Evolutionary conservation across 345 rosid genomes (phyloP).

Genomic region (Fremontodendron californicum): DNA sequence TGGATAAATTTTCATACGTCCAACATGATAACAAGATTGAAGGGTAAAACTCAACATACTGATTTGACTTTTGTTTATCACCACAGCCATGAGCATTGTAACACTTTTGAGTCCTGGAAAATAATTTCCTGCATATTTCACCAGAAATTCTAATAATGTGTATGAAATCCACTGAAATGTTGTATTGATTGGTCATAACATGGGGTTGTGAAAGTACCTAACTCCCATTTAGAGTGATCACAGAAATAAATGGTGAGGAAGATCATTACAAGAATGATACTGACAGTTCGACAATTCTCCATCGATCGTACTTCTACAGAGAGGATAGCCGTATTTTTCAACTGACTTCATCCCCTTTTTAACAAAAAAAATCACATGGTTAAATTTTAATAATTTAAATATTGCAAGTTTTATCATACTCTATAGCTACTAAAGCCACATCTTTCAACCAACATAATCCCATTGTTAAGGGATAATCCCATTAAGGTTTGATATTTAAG

Average conservation of each 20-base stretch:
- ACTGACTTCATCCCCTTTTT: not conserved
- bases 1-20: not conserved
- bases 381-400: not conserved
- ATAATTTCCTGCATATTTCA: not conserved
- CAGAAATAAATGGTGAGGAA: not conserved
- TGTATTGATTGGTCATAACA: not conserved
- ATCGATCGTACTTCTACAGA: not conserved
- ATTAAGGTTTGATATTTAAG: not conserved
- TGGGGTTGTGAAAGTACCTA: not conserved
- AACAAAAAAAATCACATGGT: not conserved
- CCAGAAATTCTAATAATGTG: not conserved
- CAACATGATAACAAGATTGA: not conserved
- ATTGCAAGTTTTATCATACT: not conserved
- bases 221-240: not conserved
- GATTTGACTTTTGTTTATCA: not conserved
- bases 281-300: not conserved
- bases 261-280: slow-evolving; percentile 2
- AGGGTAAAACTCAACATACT: not conserved
- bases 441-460: not conserved
- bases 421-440: not conserved
- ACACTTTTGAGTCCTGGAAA: not conserved
- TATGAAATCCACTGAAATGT: not conserved
- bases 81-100: not conserved
- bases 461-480: not conserved
- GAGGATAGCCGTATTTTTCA: not conserved